Percentiles rank a stretch among this genome's conserved stretches.
These are phyloP conservation scores for Fusarium compactum DNA, from an alignment of 2,329 filamentous ascomycete genomes.

Conservation along the genomic window DNA sequence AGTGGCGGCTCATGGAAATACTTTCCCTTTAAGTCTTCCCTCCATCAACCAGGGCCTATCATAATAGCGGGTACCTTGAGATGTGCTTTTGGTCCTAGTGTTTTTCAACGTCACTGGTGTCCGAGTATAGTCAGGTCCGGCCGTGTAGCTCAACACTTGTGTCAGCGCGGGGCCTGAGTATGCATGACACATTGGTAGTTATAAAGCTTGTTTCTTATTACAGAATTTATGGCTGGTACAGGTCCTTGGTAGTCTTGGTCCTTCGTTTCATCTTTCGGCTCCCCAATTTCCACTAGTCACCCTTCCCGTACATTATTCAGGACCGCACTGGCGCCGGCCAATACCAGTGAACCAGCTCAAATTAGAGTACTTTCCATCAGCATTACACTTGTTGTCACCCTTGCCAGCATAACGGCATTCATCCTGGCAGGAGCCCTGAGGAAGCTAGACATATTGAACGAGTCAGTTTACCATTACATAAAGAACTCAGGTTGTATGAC, in stretches of 20 bases:
- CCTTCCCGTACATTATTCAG: not conserved
- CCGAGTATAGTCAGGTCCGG: accelerated
- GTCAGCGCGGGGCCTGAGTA: accelerated
- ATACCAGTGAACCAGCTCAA: not conserved
- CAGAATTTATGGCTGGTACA: accelerated
- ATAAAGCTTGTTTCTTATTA: no score
- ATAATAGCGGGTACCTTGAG: not conserved
- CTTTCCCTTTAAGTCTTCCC: accelerated
- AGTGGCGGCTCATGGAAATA: not conserved
- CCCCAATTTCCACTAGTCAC: not conserved
- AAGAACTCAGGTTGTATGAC: not conserved
- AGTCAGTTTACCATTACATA: not conserved
- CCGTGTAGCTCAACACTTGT: not conserved
- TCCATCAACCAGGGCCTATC: not conserved
- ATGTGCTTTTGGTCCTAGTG: accelerated
- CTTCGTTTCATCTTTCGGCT: accelerated
- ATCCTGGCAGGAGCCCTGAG: not conserved
- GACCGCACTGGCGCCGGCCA: not conserved
- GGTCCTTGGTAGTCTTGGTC: not conserved
- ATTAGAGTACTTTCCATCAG: not conserved
- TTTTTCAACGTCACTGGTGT: not conserved
- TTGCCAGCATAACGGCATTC: not conserved
- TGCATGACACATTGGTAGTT: no score
- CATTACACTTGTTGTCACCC: not conserved
- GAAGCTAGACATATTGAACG: accelerated